Base-by-base conservation (phyloP, 805 yeast species). In the Candida maris region DNA sequence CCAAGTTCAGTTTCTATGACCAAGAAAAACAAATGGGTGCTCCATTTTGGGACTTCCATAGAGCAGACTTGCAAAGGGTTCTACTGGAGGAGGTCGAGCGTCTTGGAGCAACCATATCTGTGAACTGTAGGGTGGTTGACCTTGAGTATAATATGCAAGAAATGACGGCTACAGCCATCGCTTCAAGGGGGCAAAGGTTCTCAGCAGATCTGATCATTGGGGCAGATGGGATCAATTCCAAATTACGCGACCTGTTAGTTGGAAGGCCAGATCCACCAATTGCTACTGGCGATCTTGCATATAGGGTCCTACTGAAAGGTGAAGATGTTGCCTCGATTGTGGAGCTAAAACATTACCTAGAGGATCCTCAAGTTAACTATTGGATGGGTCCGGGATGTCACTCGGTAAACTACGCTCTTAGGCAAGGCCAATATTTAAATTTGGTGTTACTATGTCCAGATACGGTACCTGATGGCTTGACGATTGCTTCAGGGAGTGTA, bases 341-440 rank as follows among this genome's bases (percentile, higher is more conserved):
- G 3, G 55, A 51, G 26, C 41, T 47, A 24, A 37, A 46, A 14
- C 28, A 35, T 12, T 35, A 41, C 21, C 39, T 59, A 22, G 33
- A 34, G 4, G 38, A 36, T 4, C 57, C 62, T 13, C 56, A 56
- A 38, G 56, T 57, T 14, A 56, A 50, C 38, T 57, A 52, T 36
- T 59, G 62, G 63, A 46, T 57, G 50, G 64, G 64, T 5, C 62
- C 62, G 5, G 35, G 44, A 7, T 45, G 49, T 28, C 64, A 59
- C 37, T 45, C 55, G 26, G 62, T 57, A 22, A 41, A 51, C n/a
- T 59, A 59, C 34, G 45, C 51, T 12, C 42, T 59, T 28, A 51
- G 53, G 23, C 45, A 51, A 16, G 64, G 64, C 5, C 38, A 49
- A 16, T 43, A 43, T n/a, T 50, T 52, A 30, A 59, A 59, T 37